Evolutionary conservation across 495 filamentous ascomycete species (phyloP), one percentile per base, ranked within the genome.

Genomic region (Terfezia claveryi): DNA sequence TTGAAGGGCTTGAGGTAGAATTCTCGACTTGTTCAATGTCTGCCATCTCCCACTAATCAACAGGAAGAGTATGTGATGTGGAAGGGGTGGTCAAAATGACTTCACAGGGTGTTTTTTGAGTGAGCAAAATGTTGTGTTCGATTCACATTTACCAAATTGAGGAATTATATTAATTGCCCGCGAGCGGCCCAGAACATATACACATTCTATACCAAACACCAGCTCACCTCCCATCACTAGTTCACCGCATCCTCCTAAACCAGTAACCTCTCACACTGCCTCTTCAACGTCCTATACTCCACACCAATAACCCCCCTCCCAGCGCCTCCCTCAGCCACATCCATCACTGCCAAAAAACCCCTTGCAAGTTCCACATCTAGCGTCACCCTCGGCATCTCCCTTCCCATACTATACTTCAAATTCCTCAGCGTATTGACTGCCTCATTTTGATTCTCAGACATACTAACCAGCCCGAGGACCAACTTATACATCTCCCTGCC

Each of bases 381-480:
- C 10, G 50, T 41, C 12, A 85, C 73, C 0, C 69, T 66, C 11
- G 76, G 76, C 5, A 70, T 59, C 63, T 87, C 83, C 38, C 68
- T 64, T 3, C 56, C 59, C 77, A 86, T 80, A 62, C 80, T 75
- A 17, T 72, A 69, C 9, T 76, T 64, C 64, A 72, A 73, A 27
- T 64, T 69, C 37, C 75, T 69, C 10, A 81, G 55, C 20, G 71
- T 73, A 37, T 71, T 62, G 23, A 73, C 70, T 32, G 72, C 75
- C 32, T 70, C 65, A 3, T 49, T 58, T 58, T 73, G 68, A 41
- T 78, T 67, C 0, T 66, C 63, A 0, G 71, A 70, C 20, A 71
- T 61, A 0, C 74, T 73, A 32, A 81, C 69, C 11, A 73, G 54
- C 23, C 64, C 56, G 63, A 79, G 81, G 23, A 82, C 62, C 50